Conservation (phyloP, 352 stramenopile genomes). For the Phytophthora cryptogea region DNA sequence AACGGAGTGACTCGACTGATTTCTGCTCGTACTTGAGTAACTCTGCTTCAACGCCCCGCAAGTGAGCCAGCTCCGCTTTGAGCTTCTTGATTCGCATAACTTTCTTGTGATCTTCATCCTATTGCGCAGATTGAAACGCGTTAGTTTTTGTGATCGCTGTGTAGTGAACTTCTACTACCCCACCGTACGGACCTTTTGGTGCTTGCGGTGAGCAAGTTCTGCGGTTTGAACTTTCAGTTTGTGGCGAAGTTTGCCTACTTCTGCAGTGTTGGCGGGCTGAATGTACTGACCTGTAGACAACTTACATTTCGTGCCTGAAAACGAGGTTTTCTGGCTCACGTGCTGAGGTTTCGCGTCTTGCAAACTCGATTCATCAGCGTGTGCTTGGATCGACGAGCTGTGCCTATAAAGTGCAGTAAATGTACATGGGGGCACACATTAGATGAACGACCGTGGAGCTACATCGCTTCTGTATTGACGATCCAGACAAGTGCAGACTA, state of each 20-base stretch:
- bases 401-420: background rate
- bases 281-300: background rate
- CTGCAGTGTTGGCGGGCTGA: background rate
- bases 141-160: too few species aligned
- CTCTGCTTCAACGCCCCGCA: background rate
- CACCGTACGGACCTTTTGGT: background rate
- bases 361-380: too few species aligned
- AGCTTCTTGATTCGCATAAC: background rate
- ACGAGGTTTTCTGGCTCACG: too few species aligned
- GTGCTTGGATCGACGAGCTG: background rate
- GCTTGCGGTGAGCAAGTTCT: background rate
- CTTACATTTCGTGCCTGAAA: background rate
- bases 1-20: background rate
- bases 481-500: too few species aligned
- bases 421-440: background rate
- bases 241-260: background rate
- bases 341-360: too few species aligned
- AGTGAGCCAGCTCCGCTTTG: background rate
- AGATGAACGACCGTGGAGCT: too few species aligned
- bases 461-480: too few species aligned
- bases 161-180: too few species aligned
- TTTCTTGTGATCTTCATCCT: background rate
- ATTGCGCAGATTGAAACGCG: background rate
- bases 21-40: background rate
- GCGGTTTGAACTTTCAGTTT: background rate